phyloP scores from a whole-genome alignment of 306 rosid genomes.

The Cucumis melo region DNA sequence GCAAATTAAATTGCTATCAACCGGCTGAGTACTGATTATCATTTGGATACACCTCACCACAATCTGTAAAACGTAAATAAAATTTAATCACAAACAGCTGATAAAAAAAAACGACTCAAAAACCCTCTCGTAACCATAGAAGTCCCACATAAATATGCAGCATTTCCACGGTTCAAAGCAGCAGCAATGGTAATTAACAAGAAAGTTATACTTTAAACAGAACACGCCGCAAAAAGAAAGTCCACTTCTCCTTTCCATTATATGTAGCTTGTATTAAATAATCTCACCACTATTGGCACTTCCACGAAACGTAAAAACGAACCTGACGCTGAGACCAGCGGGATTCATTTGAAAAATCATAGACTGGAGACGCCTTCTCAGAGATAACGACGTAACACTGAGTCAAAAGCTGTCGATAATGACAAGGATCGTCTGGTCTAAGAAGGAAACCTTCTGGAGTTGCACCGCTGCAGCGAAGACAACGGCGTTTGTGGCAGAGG shows the following conservation, averaged over 20 bases:
- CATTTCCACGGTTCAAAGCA: background rate
- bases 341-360: constrained; percentile 15
- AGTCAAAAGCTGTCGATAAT: constrained; percentile 32
- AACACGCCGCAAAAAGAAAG: too few species aligned
- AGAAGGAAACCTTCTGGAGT: constrained; percentile 26
- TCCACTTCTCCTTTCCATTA: background rate
- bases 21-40: constrained; percentile 9
- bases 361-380: constrained; percentile 16
- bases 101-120: background rate
- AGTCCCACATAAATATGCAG: background rate
- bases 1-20: constrained; percentile 39
- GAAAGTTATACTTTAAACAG: background rate
- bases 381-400: constrained; percentile 38
- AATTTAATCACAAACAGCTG: background rate
- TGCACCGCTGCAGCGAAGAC: constrained; percentile 32
- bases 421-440: constrained; percentile 37
- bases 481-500: constrained; percentile 24
- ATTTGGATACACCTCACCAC: constrained; percentile 37
- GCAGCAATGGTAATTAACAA: background rate
- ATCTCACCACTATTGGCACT: background rate
- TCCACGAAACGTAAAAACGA: background rate
- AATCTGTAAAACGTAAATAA: constrained; percentile 28
- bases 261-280: background rate
- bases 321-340: constrained; percentile 46
- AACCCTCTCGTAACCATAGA: background rate